Percentiles rank a stretch among this genome's conserved stretches.
Evolutionary conservation across 2,329 filamentous ascomycete species (phyloP).

Genomic region (Botrytis fragariae): DNA sequence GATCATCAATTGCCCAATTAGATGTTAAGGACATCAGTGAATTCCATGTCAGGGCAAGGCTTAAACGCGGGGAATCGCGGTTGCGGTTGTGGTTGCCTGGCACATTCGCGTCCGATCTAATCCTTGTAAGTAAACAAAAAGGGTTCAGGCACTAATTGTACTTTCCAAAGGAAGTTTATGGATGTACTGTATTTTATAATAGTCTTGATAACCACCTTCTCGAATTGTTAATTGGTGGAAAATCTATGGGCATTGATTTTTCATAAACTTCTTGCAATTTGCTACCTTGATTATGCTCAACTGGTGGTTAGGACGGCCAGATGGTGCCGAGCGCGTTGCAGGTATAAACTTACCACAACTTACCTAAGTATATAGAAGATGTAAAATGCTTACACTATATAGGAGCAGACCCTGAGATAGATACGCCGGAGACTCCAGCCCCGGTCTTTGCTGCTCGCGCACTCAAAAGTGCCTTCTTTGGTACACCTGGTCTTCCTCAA

Average conservation of each 20-base stretch:
- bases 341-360: slow-evolving; percentile 24
- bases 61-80: not conserved
- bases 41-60: not conserved
- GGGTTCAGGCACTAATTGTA: slow-evolving; percentile 1
- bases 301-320: slow-evolving; percentile 36
- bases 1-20: not conserved
- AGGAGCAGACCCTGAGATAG: slow-evolving; percentile 32
- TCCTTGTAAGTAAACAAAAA: slow-evolving; percentile 21
- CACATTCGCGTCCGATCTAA: not conserved
- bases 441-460: slow-evolving; percentile 66
- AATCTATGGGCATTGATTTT: not conserved
- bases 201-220: not conserved
- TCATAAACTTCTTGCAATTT: not conserved
- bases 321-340: slow-evolving; percentile 29
- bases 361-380: not conserved
- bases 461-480: slow-evolving; percentile 62
- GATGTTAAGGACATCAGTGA: not conserved
- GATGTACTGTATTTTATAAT: not conserved
- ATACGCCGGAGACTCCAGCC: slow-evolving; percentile 62
- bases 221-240: not conserved
- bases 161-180: not conserved
- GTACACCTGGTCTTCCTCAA: slow-evolving; percentile 48
- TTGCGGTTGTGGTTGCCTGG: not conserved
- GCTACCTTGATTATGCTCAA: slow-evolving; percentile 33
- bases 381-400: not conserved